Conservation (phyloP, 164 flowering plant genomes). For the Aristolochia contorta region DNA sequence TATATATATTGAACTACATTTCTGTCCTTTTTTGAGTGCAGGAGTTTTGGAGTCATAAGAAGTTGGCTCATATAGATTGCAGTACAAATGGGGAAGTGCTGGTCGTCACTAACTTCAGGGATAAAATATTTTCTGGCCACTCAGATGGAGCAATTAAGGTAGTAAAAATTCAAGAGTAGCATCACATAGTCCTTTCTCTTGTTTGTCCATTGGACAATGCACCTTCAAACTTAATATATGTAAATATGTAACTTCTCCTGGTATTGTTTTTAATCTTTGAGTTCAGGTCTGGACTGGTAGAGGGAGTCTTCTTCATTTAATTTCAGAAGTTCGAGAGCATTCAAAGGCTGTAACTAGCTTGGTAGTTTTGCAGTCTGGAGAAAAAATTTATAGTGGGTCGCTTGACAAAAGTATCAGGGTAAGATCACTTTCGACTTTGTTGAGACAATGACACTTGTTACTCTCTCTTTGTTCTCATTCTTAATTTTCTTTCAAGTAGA, state of each 20-base stretch:
- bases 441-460: not conserved
- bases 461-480: not conserved
- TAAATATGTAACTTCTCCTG: not conserved
- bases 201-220: not conserved
- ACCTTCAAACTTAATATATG: not conserved
- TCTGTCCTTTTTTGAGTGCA: conserved; percentile 17
- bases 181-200: not conserved
- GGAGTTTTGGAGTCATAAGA: conserved; percentile 68
- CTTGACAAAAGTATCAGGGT: conserved; percentile 63
- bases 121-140: conserved; percentile 66
- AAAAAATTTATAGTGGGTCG: conserved; percentile 65
- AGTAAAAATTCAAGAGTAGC: not conserved
- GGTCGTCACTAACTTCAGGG: conserved; percentile 47
- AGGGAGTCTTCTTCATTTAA: conserved; percentile 43
- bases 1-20: not conserved
- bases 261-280: not conserved
- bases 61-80: conserved; percentile 56
- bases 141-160: conserved; percentile 83
- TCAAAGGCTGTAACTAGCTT: conserved; percentile 65
- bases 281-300: conserved; percentile 58
- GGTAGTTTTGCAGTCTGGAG: conserved; percentile 38
- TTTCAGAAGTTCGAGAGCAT: conserved; percentile 62
- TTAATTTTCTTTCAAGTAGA: conserved; percentile 24
- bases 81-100: conserved; percentile 58
- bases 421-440: conserved; percentile 5